Evolutionary conservation across 2,329 filamentous ascomycete genomes (phyloP).

Genomic region (Nemania serpens): DNA sequence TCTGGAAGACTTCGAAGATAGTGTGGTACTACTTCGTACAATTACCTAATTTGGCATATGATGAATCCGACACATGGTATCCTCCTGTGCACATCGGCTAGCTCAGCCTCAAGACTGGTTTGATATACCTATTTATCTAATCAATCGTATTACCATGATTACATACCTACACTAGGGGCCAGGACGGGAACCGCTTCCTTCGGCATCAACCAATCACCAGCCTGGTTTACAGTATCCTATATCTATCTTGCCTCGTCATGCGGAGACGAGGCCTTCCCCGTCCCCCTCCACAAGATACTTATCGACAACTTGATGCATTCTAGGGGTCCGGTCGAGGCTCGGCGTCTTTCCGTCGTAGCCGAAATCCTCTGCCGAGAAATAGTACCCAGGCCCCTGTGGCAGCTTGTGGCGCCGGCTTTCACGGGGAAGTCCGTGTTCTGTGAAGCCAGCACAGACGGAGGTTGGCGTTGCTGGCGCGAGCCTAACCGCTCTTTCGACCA

Average conservation of each 20-base stretch:
- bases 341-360: constrained; percentile 5
- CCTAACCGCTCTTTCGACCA: neutral
- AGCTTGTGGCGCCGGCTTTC: neutral
- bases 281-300: neutral
- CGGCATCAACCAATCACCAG: no score
- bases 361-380: constrained; percentile 16
- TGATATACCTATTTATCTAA: no score
- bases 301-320: no score
- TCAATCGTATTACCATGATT: neutral
- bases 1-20: neutral
- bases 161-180: neutral
- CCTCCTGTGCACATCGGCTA: neutral
- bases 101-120: neutral
- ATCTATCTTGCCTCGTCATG: neutral
- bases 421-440: no score
- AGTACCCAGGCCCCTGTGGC: neutral
- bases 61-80: neutral
- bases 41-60: constrained; percentile 1
- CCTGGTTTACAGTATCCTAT: no score
- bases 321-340: constrained; percentile 9
- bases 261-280: neutral
- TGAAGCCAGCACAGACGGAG: neutral
- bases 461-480: constrained; percentile 15
- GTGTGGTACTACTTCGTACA: neutral
- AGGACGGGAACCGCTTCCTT: neutral